Evolutionary conservation across 2,329 filamentous ascomycete species (phyloP), one percentile per base, ranked within the genome.

Genomic region (Paraphaeosphaeria minitans): DNA sequence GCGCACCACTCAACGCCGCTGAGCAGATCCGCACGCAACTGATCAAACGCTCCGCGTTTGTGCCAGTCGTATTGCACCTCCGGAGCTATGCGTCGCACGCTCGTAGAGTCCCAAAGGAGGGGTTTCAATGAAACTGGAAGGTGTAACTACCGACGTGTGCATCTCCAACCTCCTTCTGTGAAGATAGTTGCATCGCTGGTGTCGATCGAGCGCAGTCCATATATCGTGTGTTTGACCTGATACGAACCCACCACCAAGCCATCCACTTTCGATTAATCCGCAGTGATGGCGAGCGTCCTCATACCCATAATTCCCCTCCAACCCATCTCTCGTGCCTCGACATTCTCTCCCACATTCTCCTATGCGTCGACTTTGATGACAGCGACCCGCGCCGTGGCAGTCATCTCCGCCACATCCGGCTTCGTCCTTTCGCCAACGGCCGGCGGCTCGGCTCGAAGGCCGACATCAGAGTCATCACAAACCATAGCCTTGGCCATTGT

Each of bases 41-140:
- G 24, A 43, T 14, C 50, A 42, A 27, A 53, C 50, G 50, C 50
- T 43, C 19, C 37, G 39, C 43, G 50, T 53, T 53, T 53, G 50
- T 22, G 13, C 37, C 50, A 53, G 37, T 31, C 9, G 12, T 21
- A 14, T 29, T 53, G 21, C 35, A 6, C 21, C 48, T 13, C 2
- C 13, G 1, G 21, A 7, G 9, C 21, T 13, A 14, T 27, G 48
- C 21, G 33, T 51, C n/a, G 16, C 21, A 37, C 37, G 24, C 6
- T 31, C 24, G 9, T 13, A n/a, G 22, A 4, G 43, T 42, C 37
- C 37, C 16, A 8, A n/a, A n/a, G 37, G 16, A 39, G 37, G 16
- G 16, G n/a, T 39, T n/a, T 43, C 24, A 16, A 14, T 43, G 14
- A 21, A 42, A 43, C 31, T 53, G 24, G 50, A 42, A 42, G 22